Base-by-base conservation (phyloP, 225 moss, liverwort and hornwort species). In the Rhytidiadelphus loreus region DNA sequence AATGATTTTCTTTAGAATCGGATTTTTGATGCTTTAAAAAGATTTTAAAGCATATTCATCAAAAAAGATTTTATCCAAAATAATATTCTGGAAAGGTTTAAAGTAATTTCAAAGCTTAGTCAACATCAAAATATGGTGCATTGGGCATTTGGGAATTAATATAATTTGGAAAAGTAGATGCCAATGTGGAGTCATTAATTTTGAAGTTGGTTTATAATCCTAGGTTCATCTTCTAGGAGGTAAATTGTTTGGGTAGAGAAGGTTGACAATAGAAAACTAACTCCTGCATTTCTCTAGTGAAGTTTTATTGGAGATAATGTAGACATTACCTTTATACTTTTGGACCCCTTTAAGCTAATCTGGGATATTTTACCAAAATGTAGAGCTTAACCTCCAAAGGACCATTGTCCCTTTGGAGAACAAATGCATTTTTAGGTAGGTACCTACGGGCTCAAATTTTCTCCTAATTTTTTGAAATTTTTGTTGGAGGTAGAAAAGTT, bases 241-340 rank as follows among this genome's bases (percentile, higher is more conserved):
- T 7, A 50, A 33, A 50, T 21, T 20, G 2, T 20, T 32, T 20
- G 4, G 32, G 0, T 7, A 33, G 20, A 46, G 12, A 50, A 50
- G 3, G 12, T 12, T 1, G n/a, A 50, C 8, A 12, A 0, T n/a
- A n/a, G n/a, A 20, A 4, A 74, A 74, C 0, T 4, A 0, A 74
- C 4, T 12, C 7, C 4, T 0, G 4, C 12, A 12, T 12, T 74
- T 4, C 1, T 48, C 0, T 2, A 0, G 1, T 0, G 0, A 71
- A 15, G 26, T 44, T 44, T 71, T 15, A 0, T 7, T 20, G 2
- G 17, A 8, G 3, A 26, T 43, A 5, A 43, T 16, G 3, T 71
- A 19, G 2, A 32, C 7, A 50, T 32, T 12, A 32, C 3, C 11
- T 52, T 75, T 50, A 0, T 4, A 52, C 35, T 35, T 52, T 32